Conservation (phyloP, 176 grass and related monocot genomes). For the Paspalum notatum region DNA sequence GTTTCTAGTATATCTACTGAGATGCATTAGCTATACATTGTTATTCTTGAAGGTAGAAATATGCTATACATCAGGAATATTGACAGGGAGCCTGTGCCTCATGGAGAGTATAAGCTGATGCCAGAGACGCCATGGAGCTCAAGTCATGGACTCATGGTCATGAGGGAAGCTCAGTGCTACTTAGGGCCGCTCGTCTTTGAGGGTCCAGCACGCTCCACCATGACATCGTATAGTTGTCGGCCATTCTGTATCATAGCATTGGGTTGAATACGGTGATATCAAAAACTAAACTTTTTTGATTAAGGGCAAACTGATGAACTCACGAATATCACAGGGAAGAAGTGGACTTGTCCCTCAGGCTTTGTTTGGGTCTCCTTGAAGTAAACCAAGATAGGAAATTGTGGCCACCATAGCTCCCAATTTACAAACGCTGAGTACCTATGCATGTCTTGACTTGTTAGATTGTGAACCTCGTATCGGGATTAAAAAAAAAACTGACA, state of each 20-base stretch:
- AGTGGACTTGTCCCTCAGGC: conserved; percentile 90
- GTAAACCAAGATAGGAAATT: conserved; percentile 83
- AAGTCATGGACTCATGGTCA: neutral
- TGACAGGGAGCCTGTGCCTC: conserved; percentile 8
- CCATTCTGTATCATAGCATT: conserved; percentile 58
- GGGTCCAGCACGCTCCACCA: conserved; percentile 84
- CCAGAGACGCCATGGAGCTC: neutral
- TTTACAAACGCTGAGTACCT: conserved; percentile 94
- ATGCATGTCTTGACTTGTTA: neutral
- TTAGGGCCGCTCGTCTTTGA: conserved; percentile 77
- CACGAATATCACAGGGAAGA: conserved; percentile 97
- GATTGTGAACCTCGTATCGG: conserved; percentile 4
- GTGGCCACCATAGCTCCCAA: conserved; percentile 94
- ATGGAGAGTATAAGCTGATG: neutral
- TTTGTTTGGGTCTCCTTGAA: conserved; percentile 96
- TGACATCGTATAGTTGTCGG: conserved; percentile 75
- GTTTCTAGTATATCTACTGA: neutral
- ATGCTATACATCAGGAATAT: neutral
- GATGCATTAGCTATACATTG: neutral
- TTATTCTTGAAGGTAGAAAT: neutral
- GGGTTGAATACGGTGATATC: neutral
- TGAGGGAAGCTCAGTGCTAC: conserved; percentile 21
- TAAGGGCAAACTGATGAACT: conserved; percentile 25
- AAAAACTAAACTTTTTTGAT: neutral
- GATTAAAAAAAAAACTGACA: neutral